Conservation (phyloP, 805 yeast genomes). For the Cyberlindnera xylosilytica region DNA sequence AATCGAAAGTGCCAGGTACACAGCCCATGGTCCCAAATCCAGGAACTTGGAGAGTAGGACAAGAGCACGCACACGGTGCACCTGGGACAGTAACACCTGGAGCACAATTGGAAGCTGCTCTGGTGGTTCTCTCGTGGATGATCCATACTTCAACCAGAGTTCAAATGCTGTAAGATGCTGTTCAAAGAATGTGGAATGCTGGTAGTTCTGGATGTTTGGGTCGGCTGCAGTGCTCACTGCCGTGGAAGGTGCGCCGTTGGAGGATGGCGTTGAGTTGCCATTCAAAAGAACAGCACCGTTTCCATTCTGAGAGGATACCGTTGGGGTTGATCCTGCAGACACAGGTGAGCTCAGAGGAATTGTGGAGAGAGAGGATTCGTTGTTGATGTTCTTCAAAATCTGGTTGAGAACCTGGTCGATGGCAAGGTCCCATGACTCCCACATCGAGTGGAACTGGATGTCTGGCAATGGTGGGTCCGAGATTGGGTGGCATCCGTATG, state of each 20-base stretch:
- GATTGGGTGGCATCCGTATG: slow-evolving; percentile 88
- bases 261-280: neutral
- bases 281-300: neutral
- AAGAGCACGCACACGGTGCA: slow-evolving; percentile 86
- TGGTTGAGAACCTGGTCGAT: slow-evolving; percentile 89
- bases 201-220: slow-evolving; percentile 48
- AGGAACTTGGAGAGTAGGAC: slow-evolving; percentile 79
- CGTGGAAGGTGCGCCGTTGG: neutral
- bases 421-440: slow-evolving; percentile 98
- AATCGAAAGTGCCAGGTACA: slow-evolving; percentile 83
- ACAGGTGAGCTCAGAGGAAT: neutral
- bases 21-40: slow-evolving; percentile 98
- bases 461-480: slow-evolving; percentile 93
- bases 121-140: slow-evolving; percentile 82
- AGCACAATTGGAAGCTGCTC: slow-evolving; percentile 92
- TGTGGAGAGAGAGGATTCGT: slow-evolving; percentile 9
- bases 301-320: neutral
- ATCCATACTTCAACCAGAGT: slow-evolving; percentile 89
- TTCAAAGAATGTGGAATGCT: slow-evolving; percentile 92
- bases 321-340: neutral
- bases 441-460: slow-evolving; percentile 80
- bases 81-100: slow-evolving; percentile 90
- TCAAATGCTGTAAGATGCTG: slow-evolving; percentile 96
- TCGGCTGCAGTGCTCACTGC: slow-evolving; percentile 2
- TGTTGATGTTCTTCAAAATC: slow-evolving; percentile 44